Evolutionary conservation across 2,329 filamentous ascomycete genomes (phyloP).

Genomic region (Coniochaeta sp.): DNA sequence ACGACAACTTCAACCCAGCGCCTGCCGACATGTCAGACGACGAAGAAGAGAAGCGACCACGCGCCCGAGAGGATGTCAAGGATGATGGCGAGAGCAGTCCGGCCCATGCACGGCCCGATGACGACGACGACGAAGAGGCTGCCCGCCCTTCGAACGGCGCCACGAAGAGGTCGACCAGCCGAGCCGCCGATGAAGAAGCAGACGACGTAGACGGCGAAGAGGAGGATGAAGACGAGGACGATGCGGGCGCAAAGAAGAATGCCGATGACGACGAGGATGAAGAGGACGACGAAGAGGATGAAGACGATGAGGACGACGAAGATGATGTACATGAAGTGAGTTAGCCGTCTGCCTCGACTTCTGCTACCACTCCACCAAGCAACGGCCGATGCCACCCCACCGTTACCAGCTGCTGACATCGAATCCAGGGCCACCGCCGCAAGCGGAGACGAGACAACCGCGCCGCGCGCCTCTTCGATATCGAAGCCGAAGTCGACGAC

Average conservation of each 20-base stretch:
- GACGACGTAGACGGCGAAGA: constrained; percentile 28
- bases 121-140: constrained; percentile 32
- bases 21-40: constrained; percentile 68
- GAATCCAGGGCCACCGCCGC: constrained; percentile 55
- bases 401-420: background rate
- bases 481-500: constrained; percentile 96
- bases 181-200: constrained; percentile 15
- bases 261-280: constrained; percentile 51
- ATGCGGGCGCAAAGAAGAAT: constrained; percentile 18
- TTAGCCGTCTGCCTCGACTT: background rate
- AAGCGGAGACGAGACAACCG: constrained; percentile 69
- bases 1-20: constrained; percentile 83
- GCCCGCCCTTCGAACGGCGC: constrained; percentile 8
- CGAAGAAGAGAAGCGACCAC: constrained; percentile 42
- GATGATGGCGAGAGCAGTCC: constrained; percentile 31
- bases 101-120: constrained; percentile 33
- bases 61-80: constrained; percentile 2
- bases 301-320: constrained; percentile 29
- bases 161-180: constrained; percentile 4
- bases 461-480: constrained; percentile 87
- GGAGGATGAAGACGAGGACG: constrained; percentile 34
- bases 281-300: constrained; percentile 57
- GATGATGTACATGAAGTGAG: constrained; percentile 59
- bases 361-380: background rate
- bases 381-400: background rate